Percentiles rank a stretch among this genome's conserved stretches.
Conservation (phyloP, 331 rosid species). For the Spiraea crenata region DNA sequence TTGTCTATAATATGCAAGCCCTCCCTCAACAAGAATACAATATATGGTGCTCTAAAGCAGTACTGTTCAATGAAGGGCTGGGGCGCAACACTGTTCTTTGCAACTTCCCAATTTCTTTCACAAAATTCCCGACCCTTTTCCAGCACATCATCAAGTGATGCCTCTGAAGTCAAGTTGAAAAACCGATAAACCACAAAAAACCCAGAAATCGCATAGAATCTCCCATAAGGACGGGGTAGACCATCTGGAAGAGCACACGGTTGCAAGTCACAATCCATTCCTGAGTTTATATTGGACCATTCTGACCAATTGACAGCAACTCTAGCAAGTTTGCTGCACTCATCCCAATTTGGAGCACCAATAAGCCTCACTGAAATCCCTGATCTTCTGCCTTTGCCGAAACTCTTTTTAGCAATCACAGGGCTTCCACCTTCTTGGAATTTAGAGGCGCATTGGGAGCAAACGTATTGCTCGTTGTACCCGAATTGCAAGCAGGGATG, state of each 20-base stretch:
- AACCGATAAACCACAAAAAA: constrained; percentile 86
- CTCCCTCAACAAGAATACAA: constrained; percentile 74
- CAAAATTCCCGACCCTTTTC: constrained; percentile 78
- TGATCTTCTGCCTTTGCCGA: constrained; percentile 37
- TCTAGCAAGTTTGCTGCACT: constrained; percentile 71
- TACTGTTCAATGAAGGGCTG: constrained; percentile 98
- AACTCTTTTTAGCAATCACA: constrained; percentile 25
- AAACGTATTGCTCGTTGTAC: constrained; percentile 56
- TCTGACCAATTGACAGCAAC: constrained; percentile 77
- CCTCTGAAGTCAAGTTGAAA: constrained; percentile 80
- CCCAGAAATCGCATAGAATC: constrained; percentile 84
- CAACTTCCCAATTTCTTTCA: constrained; percentile 76
- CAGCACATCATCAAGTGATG: constrained; percentile 75
- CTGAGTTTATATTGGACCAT: constrained; percentile 61
- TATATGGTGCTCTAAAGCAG: constrained; percentile 94
- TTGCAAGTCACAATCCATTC: constrained; percentile 67
- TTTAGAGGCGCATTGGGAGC: constrained; percentile 52
- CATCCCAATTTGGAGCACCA: constrained; percentile 88
- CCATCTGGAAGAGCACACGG: constrained; percentile 77
- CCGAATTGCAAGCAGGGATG: constrained; percentile 95
- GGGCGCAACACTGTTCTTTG: constrained; percentile 77
- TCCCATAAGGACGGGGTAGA: constrained; percentile 74
- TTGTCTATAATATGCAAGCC: constrained; percentile 83
- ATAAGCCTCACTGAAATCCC: constrained; percentile 49
- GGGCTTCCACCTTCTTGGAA: constrained; percentile 47